Evolutionary conservation across 2,329 filamentous ascomycete species (phyloP), one percentile per base, ranked within the genome.

Genomic region (Cordyceps militaris): DNA sequence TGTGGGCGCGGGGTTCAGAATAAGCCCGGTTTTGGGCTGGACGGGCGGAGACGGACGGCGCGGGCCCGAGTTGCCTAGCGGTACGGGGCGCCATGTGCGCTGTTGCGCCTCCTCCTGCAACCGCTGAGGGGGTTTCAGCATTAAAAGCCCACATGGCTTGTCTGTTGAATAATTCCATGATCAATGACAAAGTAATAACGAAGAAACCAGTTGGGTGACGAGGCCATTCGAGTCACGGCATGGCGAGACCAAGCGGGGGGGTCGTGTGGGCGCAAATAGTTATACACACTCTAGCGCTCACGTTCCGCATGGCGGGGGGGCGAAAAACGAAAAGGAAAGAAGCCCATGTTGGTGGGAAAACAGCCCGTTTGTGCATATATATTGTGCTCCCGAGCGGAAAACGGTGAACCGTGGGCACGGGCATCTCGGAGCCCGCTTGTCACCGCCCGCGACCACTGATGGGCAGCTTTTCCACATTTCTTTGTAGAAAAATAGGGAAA

Each of bases 41-140:
- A 42, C 34, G 5, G 46, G 49, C 49, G 16, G 49, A 52, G 34
- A 52, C 36, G 47, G 49, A 30, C 49, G 49, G 49, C 24, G 49
- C 49, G 49, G 34, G 23, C 48, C 48, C 30, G 48, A 51, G 9
- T 38, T 38, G n/a, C 14, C n/a, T 36, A 42, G 49, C 16, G 24
- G 11, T 19, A 28, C 24, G 34, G 34, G 49, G 49, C 49, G 49
- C 49, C 49, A 52, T 52, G 34, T 52, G 30, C 28, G 16, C n/a
- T 34, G 24, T 47, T 28, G 43, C 46, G 46, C 46, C 46, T 36
- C 32, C n/a, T n/a, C n/a, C n/a, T n/a, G n/a, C n/a, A n/a, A n/a
- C n/a, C n/a, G n/a, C n/a, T n/a, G n/a, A n/a, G 44, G 44, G 26
- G n/a, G 28, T 48, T 48, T 48, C 44, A 48, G 26, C 34, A n/a